A percentile compares a stretch with the other conserved stretches of the same genome.
These are phyloP conservation scores for Scytalidium lignicola DNA, from an alignment of 2,329 filamentous ascomycete species.

Conservation along the genomic window DNA sequence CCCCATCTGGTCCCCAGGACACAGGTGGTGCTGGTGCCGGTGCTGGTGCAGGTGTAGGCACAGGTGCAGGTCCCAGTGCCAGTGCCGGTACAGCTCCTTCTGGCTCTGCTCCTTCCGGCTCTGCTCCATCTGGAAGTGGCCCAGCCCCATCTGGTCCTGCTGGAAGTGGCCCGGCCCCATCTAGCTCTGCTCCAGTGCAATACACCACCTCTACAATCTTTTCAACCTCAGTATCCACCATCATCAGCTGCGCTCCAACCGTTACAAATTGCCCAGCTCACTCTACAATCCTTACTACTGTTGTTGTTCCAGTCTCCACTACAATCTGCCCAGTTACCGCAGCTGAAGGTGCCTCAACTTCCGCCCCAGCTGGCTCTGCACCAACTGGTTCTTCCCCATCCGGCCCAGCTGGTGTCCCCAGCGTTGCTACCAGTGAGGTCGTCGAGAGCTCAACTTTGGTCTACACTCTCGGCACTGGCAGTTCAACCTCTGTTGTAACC, in stretches of 20 bases:
- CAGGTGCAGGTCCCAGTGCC: no score
- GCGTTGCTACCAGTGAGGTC: conserved; percentile 17
- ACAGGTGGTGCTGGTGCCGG: conserved; percentile 3
- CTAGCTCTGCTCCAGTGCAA: conserved; percentile 3
- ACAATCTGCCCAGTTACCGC: conserved; percentile 24
- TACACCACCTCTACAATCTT: conserved; percentile 39
- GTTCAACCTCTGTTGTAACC: conserved; percentile 39
- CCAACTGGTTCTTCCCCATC: not conserved
- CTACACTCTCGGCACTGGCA: conserved; percentile 34
- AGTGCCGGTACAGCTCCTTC: no score
- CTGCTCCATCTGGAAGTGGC: no score
- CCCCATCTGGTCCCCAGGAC: conserved; percentile 5
- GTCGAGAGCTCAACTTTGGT: conserved; percentile 33
- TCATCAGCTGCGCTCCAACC: conserved; percentile 43
- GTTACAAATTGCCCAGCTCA: no score
- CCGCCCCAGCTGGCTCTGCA: conserved; percentile 1
- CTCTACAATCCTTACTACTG: no score
- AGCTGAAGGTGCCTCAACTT: conserved; percentile 9
- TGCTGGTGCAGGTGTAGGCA: not conserved
- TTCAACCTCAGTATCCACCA: conserved; percentile 43
- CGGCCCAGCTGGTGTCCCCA: conserved; percentile 2
- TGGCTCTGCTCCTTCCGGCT: no score
- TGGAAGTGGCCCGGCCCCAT: no score
- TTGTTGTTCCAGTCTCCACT: no score
- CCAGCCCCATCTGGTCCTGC: no score